Base-by-base conservation (phyloP, 306 rosid species). In the Malus fusca region DNA sequence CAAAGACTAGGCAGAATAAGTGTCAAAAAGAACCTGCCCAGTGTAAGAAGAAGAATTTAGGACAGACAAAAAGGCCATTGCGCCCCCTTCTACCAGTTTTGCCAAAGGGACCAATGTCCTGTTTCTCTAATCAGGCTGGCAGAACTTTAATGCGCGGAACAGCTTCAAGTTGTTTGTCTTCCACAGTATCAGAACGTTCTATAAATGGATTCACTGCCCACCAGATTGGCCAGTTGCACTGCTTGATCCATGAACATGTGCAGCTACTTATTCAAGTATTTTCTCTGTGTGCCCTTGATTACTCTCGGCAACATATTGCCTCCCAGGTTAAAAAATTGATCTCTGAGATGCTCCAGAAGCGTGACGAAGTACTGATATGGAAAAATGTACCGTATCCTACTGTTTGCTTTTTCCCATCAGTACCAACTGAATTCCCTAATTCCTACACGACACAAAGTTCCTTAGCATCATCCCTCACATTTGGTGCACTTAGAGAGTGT, bases 221-320 rank as follows among this genome's bases (percentile, higher is more conserved):
- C 64, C 99, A 95, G 83, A 88, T 95, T 53, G 91, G 92, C 75
- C 97, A 89, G 77, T 82, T 95, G 85, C 87, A 92, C 84, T 68
- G 79, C 81, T 87, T 95, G 91, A 88, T 92, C 74, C 91, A 95
- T 30, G 96, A 95, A 81, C 99, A 92, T 71, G 89, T 89, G 78
- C 99, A 95, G 74, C 96, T 95, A 78, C 97, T 92, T 67, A 83
- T 95, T 87, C 99, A 95, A 87, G 91, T 95, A 46, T 95, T 87
- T 84, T 90, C 96, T 56, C 58, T 92, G 68, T 88, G 93, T 40
- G 86, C 85, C 75, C 84, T 85, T 84, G 96, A 95, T 80, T 87
- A 91, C 80, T 90, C 97, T 51, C 85, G 88, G 75, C 90, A 87
- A 66, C 89, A 95, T 43, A 79, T 89, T 80, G 91, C 99, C 77